Percentiles rank a stretch among this genome's conserved stretches.
These are phyloP conservation scores for Globisporangium irregulare DNA, from an alignment of 352 stramenopile genomes.

Conservation along the genomic window DNA sequence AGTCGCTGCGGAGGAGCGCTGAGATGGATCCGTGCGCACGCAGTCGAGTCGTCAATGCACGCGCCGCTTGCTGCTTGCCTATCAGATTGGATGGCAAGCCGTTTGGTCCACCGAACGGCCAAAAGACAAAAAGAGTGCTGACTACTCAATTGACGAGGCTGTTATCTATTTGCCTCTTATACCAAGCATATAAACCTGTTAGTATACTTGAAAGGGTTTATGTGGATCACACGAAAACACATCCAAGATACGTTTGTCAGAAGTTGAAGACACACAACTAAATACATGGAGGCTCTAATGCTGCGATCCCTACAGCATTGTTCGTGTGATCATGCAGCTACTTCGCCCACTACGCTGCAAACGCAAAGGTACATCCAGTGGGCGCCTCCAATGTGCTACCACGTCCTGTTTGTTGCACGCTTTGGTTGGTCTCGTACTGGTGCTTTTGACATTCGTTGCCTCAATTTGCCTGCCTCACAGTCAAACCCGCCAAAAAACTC, in stretches of 20 bases:
- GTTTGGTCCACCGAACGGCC: slow-evolving; percentile 13
- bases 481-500: too few relatives aligned
- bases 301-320: background rate
- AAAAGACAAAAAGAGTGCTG: background rate
- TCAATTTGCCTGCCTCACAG: background rate
- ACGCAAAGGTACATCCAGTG: background rate
- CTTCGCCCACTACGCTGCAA: background rate
- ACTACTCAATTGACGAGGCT: too few relatives aligned
- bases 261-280: background rate
- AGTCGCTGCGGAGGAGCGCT: background rate
- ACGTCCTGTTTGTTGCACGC: background rate
- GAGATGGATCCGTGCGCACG: background rate
- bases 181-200: too few relatives aligned
- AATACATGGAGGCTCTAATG: background rate
- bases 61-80: slow-evolving; percentile 5
- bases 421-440: background rate
- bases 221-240: too few relatives aligned
- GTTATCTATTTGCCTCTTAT: too few relatives aligned
- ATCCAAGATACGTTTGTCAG: too few relatives aligned
- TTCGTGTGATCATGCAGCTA: background rate
- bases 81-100: background rate
- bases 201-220: too few relatives aligned
- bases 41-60: background rate
- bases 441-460: background rate
- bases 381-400: background rate